phyloP scores from a whole-genome alignment of 768 basidiomycete genomes.

The Polyporus arcularius region DNA sequence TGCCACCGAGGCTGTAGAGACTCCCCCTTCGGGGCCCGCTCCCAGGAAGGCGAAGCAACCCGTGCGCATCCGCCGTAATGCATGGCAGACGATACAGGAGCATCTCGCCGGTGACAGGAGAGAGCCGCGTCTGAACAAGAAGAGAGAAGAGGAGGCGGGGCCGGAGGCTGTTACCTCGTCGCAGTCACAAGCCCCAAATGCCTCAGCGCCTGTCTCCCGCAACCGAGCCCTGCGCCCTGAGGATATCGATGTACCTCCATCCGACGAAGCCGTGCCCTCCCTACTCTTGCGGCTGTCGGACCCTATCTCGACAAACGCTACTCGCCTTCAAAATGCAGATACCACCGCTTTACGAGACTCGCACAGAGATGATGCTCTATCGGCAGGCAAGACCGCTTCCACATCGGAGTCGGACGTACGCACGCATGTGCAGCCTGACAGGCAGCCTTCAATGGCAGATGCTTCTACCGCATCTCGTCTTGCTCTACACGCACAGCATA shows the following conservation, averaged over 20 bases:
- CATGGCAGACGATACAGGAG: conserved; percentile 17
- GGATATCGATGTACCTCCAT: not conserved
- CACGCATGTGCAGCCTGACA: conserved; percentile 30
- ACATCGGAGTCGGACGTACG: conserved; percentile 31
- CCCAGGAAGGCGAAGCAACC: not conserved
- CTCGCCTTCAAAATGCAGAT: not conserved
- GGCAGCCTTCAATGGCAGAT: conserved; percentile 13
- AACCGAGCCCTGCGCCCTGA: conserved; percentile 16
- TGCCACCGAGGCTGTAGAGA: not conserved
- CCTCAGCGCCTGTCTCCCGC: conserved; percentile 1
- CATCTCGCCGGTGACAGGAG: conserved; percentile 4
- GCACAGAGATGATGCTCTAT: conserved; percentile 3
- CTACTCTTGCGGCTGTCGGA: conserved; percentile 33
- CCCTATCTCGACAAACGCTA: conserved; percentile 9
- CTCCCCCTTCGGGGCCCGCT: not conserved
- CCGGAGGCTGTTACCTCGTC: not conserved
- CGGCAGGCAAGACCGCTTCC: conserved; percentile 9
- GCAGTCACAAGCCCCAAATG: conserved; percentile 5
- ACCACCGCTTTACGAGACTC: conserved; percentile 20
- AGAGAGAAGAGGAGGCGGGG: not conserved
- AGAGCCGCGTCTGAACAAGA: not conserved
- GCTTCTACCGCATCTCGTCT: conserved; percentile 10
- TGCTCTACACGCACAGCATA: conserved; percentile 1
- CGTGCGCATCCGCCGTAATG: conserved; percentile 12
- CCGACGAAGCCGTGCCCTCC: conserved; percentile 15